A percentile compares a stretch with the other conserved stretches of the same genome.
Conservation (phyloP, 139 green algal genomes). For the Closterium sp. region DNA sequence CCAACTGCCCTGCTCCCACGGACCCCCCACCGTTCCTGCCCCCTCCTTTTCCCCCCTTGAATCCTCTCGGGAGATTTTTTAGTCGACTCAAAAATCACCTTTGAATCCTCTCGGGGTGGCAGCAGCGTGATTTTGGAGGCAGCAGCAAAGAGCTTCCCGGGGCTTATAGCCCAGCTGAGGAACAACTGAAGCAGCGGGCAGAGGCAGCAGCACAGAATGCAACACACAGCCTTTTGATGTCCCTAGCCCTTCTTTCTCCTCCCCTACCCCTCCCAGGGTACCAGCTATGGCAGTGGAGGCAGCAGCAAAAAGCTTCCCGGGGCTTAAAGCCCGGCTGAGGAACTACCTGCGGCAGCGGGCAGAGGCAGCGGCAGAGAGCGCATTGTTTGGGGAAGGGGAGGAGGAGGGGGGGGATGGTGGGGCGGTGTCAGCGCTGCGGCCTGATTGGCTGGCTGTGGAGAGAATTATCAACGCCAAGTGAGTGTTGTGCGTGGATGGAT, state of each 20-base stretch:
- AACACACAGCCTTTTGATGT: too few relatives aligned
- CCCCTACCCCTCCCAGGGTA: neutral
- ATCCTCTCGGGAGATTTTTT: neutral
- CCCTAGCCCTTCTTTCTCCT: neutral
- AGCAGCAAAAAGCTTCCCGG: neutral
- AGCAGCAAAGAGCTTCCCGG: conserved; percentile 1
- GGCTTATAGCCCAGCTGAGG: neutral
- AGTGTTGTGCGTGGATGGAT: too few relatives aligned
- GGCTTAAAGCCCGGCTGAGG: conserved; percentile 12
- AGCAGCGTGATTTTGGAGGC: neutral
- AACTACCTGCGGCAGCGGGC: conserved; percentile 17
- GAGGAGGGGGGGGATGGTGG: neutral
- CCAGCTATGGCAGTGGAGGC: neutral
- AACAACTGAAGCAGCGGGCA: neutral
- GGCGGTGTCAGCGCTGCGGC: neutral
- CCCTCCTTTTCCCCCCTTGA: neutral
- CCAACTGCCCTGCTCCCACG: too few relatives aligned
- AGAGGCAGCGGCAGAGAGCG: neutral
- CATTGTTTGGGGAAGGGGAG: neutral
- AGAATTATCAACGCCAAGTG: conserved; percentile 28
- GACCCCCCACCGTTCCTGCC: neutral
- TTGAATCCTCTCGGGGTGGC: neutral
- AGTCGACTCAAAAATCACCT: too few relatives aligned
- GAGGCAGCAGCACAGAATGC: neutral
- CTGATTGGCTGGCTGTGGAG: conserved; percentile 43